Percentiles rank a stretch among this genome's conserved stretches.
phyloP scores from a whole-genome alignment of 768 basidiomycete species.

The Leccinum pellstonianum region DNA sequence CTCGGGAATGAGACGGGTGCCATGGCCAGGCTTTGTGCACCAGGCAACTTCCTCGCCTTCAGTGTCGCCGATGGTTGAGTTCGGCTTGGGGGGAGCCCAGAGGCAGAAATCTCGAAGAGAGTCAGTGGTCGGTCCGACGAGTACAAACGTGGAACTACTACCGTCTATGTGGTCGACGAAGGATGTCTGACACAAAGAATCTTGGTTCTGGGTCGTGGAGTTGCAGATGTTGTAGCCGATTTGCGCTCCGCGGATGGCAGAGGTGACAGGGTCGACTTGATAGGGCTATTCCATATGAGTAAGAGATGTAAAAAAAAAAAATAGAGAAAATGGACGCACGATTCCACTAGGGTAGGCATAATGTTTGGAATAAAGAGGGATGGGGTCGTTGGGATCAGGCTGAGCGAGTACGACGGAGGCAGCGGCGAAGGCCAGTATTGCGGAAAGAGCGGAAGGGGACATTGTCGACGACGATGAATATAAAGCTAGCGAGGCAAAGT shows the following conservation, averaged over 20 bases:
- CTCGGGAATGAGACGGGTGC: constrained; percentile 70
- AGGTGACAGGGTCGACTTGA: constrained; percentile 42
- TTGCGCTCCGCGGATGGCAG: constrained; percentile 53
- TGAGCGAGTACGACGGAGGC: constrained; percentile 34
- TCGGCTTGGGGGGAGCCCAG: constrained; percentile 54
- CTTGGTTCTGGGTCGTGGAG: constrained; percentile 57
- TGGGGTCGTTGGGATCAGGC: constrained; percentile 41
- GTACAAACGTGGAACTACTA: neutral
- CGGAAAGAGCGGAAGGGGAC: constrained; percentile 44
- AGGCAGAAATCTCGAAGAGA: constrained; percentile 60
- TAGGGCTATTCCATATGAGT: constrained; percentile 40
- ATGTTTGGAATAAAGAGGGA: constrained; percentile 46
- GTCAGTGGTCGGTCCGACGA: neutral
- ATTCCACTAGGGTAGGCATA: constrained; percentile 45
- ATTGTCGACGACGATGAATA: constrained; percentile 10
- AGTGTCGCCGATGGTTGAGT: constrained; percentile 57
- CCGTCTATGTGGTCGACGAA: constrained; percentile 60
- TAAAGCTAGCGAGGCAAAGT: neutral
- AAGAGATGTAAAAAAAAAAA: neutral
- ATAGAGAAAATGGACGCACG: constrained; percentile 29
- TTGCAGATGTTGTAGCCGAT: constrained; percentile 68
- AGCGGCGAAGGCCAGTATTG: constrained; percentile 33
- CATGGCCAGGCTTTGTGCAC: constrained; percentile 70
- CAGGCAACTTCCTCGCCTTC: constrained; percentile 75
- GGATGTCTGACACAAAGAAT: constrained; percentile 69